These are phyloP conservation scores for Candida buenavistaensis DNA, from an alignment of 1,139 yeast genomes.

Conservation along the genomic window DNA sequence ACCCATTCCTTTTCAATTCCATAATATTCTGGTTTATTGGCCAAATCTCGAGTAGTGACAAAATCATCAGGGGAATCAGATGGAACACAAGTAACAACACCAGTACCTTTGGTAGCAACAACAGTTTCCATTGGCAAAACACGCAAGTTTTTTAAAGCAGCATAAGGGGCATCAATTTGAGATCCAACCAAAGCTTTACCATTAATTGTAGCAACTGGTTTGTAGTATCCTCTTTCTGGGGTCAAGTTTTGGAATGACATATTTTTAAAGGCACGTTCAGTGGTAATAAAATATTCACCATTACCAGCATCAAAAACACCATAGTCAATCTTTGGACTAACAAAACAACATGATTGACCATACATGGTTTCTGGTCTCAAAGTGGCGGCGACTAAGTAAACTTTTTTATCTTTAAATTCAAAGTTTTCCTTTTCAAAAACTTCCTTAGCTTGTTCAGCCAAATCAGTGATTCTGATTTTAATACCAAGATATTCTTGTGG, in stretches of 20 bases:
- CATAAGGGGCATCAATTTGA: constrained; percentile 80
- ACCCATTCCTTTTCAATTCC: constrained; percentile 89
- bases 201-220: constrained; percentile 55
- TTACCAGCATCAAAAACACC: constrained; percentile 91
- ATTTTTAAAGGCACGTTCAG: constrained; percentile 97
- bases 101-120: constrained; percentile 94
- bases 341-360: constrained; percentile 98
- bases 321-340: constrained; percentile 89
- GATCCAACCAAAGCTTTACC: constrained; percentile 86
- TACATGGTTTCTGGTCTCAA: constrained; percentile 99
- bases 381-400: constrained; percentile 92
- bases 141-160: constrained; percentile 68
- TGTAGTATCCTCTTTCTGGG: constrained; percentile 80
- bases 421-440: constrained; percentile 46
- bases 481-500: constrained; percentile 97
- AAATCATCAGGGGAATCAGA: constrained; percentile 98
- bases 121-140: constrained; percentile 98
- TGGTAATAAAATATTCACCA: constrained; percentile 74
- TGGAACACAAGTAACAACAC: constrained; percentile 98
- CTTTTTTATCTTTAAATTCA: constrained; percentile 53
- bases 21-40: constrained; percentile 90
- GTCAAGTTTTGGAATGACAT: constrained; percentile 95
- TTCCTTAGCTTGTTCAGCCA: constrained; percentile 55
- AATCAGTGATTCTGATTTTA: constrained; percentile 72
- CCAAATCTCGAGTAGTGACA: constrained; percentile 79